Percentiles rank a stretch among this genome's conserved stretches.
phyloP scores from a whole-genome alignment of 306 rosid genomes.

The Glycine latifolia region DNA sequence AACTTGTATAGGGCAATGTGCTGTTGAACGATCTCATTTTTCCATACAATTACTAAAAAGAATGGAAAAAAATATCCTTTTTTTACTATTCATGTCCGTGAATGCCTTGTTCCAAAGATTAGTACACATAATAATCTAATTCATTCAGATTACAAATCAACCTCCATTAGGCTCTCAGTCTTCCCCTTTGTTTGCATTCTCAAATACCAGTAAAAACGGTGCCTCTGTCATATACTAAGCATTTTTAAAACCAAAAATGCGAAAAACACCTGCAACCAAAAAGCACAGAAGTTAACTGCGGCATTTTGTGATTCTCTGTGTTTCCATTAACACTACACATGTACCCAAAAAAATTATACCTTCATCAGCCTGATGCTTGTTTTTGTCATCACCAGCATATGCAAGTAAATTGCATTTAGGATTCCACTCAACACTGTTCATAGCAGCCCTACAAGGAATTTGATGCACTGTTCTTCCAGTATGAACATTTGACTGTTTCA shows the following conservation, averaged over 20 bases:
- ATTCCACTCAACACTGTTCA: constrained; percentile 98
- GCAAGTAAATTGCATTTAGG: constrained; percentile 89
- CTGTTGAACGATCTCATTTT: background rate
- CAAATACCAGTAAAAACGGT: too few species aligned
- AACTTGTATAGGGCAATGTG: too few species aligned
- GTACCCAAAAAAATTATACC: constrained; percentile 50
- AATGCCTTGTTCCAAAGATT: background rate
- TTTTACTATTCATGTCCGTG: background rate
- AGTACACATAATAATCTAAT: background rate
- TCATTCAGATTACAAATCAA: constrained; percentile 18
- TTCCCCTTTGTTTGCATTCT: too few species aligned
- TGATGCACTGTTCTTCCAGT: constrained; percentile 90
- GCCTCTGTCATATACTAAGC: constrained; percentile 45
- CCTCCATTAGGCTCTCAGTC: background rate
- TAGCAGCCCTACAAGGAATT: constrained; percentile 95
- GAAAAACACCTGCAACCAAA: constrained; percentile 80
- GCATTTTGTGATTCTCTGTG: background rate
- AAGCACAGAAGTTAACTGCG: constrained; percentile 34
- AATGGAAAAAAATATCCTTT: background rate
- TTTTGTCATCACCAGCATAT: constrained; percentile 98
- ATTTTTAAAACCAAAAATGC: constrained; percentile 86
- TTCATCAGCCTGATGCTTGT: constrained; percentile 96
- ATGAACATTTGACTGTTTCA: constrained; percentile 75
- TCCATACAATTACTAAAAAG: background rate
- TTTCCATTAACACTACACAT: constrained; percentile 7